Conservation (phyloP, 495 filamentous ascomycete species). For the Chaetomium cochliodes region DNA sequence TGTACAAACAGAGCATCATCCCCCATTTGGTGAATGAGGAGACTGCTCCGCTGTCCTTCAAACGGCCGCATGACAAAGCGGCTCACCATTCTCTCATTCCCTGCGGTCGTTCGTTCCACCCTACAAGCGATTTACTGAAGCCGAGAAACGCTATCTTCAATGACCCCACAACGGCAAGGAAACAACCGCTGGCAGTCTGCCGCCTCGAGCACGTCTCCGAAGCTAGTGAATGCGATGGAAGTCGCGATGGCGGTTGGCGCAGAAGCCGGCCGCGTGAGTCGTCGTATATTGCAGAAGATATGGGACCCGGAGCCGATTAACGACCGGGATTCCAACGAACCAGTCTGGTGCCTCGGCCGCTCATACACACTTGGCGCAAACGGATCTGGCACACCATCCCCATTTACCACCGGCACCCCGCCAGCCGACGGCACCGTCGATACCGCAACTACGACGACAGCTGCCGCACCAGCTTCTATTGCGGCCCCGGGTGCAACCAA, state of each 20-base stretch:
- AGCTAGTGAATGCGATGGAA: constrained; percentile 42
- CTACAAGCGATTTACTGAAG: neutral
- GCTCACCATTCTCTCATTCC: no score
- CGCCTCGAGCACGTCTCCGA: constrained; percentile 32
- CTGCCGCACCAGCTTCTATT: neutral
- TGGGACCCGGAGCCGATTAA: constrained; percentile 94
- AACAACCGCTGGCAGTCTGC: constrained; percentile 36
- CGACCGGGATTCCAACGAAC: constrained; percentile 62
- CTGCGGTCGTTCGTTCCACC: neutral
- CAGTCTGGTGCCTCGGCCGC: constrained; percentile 87
- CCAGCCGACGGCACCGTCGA: constrained; percentile 23
- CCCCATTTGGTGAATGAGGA: neutral
- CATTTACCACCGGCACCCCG: constrained; percentile 30
- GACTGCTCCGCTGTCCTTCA: neutral
- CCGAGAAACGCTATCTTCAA: neutral
- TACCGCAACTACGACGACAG: neutral
- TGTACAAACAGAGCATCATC: neutral
- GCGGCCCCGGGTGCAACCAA: neutral
- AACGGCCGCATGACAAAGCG: neutral
- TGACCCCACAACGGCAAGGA: constrained; percentile 27
- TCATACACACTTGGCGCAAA: constrained; percentile 59
- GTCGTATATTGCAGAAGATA: constrained; percentile 85
- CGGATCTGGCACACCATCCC: constrained; percentile 24
- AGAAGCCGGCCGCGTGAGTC: constrained; percentile 46
- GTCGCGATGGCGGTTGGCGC: constrained; percentile 41